A percentile compares a stretch with the other conserved stretches of the same genome.
Evolutionary conservation across 305 asterid genomes (phyloP).

Genomic region (Salvia sclarea): DNA sequence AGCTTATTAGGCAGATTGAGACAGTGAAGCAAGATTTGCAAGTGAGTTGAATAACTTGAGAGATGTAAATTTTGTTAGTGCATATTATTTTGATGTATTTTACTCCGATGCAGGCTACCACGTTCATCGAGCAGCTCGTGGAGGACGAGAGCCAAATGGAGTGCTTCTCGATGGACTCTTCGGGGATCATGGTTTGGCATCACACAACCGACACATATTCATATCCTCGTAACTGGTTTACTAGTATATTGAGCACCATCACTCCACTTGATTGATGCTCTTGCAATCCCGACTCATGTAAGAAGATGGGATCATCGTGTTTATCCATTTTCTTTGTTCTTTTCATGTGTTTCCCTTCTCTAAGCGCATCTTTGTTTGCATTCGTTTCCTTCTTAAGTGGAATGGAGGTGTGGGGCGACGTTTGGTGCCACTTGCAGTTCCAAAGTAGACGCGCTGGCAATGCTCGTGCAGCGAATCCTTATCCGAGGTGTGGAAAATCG

Average conservation of each 20-base stretch:
- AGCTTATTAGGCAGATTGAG: slow-evolving; percentile 61
- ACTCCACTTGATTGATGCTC: slow-evolving; percentile 36
- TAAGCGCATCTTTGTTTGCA: neutral
- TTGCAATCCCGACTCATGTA: slow-evolving; percentile 27
- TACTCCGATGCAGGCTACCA: slow-evolving; percentile 53
- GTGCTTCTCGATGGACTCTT: slow-evolving; percentile 53
- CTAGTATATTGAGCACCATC: slow-evolving; percentile 32
- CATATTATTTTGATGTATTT: neutral
- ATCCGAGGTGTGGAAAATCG: slow-evolving; percentile 18
- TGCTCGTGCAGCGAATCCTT: slow-evolving; percentile 10
- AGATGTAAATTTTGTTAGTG: neutral
- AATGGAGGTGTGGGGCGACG: neutral
- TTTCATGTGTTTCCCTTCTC: neutral
- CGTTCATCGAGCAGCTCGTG: slow-evolving; percentile 70
- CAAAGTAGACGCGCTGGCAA: neutral
- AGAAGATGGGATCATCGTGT: neutral
- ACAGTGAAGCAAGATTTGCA: slow-evolving; percentile 49
- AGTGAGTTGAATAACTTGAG: slow-evolving; percentile 42
- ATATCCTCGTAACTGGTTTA: slow-evolving; percentile 35
- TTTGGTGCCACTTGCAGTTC: slow-evolving; percentile 1
- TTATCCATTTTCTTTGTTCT: neutral
- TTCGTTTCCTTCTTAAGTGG: neutral
- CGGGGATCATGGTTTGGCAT: slow-evolving; percentile 67
- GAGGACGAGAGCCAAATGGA: slow-evolving; percentile 91
- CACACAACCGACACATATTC: slow-evolving; percentile 37